These are phyloP conservation scores for Cyberlindnera americana DNA, from an alignment of 805 yeast genomes.

Conservation along the genomic window DNA sequence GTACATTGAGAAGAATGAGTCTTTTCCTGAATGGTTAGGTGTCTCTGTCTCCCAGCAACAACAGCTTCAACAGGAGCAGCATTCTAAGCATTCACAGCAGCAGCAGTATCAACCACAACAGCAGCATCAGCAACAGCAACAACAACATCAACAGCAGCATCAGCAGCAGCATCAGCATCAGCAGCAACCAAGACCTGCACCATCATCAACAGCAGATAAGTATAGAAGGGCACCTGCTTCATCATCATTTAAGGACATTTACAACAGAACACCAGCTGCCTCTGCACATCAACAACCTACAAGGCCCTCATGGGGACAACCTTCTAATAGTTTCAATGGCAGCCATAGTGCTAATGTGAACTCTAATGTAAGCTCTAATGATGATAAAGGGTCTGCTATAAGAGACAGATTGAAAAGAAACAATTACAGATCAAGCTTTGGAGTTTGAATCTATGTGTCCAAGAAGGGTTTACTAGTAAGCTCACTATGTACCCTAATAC, in stretches of 20 bases:
- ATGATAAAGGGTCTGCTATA: conserved; percentile 11
- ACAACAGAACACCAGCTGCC: conserved; percentile 6
- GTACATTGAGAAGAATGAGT: conserved; percentile 13
- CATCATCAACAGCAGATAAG: conserved; percentile 5
- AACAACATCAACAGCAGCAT: conserved; percentile 5
- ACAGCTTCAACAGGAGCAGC: conserved; percentile 11
- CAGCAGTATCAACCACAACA: conserved; percentile 4
- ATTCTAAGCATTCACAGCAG: conserved; percentile 5
- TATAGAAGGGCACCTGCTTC: conserved; percentile 17
- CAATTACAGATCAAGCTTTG: conserved; percentile 24
- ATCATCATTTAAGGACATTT: conserved; percentile 20
- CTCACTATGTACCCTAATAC: no score
- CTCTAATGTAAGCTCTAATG: no score
- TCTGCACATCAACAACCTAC: conserved; percentile 5
- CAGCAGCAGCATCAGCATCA: conserved; percentile 4
- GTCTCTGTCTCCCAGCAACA: conserved; percentile 14
- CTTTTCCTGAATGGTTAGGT: conserved; percentile 29
- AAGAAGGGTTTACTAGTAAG: no score
- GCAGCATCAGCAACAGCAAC: conserved; percentile 4
- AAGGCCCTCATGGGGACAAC: conserved; percentile 10
- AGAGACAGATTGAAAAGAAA: conserved; percentile 26
- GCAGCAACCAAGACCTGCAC: conserved; percentile 4
- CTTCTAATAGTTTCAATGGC: conserved; percentile 1
- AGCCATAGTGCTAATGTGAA: no score
- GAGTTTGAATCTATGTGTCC: no score